Base-by-base conservation (phyloP, 306 rosid genomes). In the Cicer arietinum region DNA sequence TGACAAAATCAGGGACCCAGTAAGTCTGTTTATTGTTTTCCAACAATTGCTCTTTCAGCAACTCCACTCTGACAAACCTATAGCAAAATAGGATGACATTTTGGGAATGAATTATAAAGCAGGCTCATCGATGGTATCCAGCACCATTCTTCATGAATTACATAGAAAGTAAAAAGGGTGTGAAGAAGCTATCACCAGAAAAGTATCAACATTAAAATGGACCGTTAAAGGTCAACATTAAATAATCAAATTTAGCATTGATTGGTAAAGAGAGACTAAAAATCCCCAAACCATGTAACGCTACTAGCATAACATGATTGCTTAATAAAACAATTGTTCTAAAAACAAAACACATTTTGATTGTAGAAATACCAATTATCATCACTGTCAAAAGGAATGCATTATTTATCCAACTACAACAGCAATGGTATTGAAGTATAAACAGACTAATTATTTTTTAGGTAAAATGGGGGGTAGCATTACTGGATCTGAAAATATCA, bases 1-100 rank as follows among this genome's bases (percentile, higher is more conserved):
- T 94, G 62, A 94, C 99, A 85, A 94, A 94, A 80, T 94, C 97
- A 69, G 97, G 99, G 65, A 94, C 99, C 99, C 99, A 92, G 68
- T 85, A 89, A 8, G 98, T 92, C 83, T 90, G 85, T 85, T 78
- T 84, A 80, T 94, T 94, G 87, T 90, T 94, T 81, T 89, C 96
- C 80, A 94, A 80, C 84, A 94, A 84, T 75, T 90, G 67, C 60
- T 92, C 97, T 84, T 90, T 94, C 75, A 94, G 74, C 60, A 60
- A 75, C 78, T 94, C 99, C 77, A 94, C 99, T 67, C 84, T 90
- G 79, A 94, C 88, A 83, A 94, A 94, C 99, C 98, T 94, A 78
- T 48, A 74, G 48, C 56, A 8, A 83, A 65, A 62, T 18, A 43
- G 47, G n/a, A 77, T 42, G 73, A 69, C 45, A 68, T 58, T 35